Base-by-base conservation (phyloP, 2,329 filamentous ascomycete species). In the Talaromyces rugulosus region DNA sequence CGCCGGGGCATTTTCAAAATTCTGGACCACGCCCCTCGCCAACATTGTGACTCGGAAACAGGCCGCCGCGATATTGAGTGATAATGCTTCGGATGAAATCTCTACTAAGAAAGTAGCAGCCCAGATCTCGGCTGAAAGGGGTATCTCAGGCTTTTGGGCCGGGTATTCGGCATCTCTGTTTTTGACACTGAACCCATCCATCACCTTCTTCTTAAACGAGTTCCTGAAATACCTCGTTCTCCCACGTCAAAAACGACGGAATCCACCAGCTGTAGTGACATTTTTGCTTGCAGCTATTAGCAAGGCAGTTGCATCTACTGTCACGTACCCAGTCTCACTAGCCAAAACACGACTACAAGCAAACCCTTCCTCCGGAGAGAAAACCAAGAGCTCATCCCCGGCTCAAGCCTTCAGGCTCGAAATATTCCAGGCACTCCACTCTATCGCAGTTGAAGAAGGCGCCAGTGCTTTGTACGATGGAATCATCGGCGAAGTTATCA, bases 1-100 rank as follows among this genome's bases (percentile, higher is more conserved):
- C 0, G 90, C 92, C 0, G 91, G 92, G 6, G 89, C 89, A 0
- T 85, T 89, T 66, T 86, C 90, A 1, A 89, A 90, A 71, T 78
- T 90, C 56, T 84, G 92, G 66, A 95, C 91, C 0, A 92, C 90
- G 5, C 92, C 92, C 0, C 83, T 96, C 28, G 85, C 89, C 56
- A 95, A 93, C 68, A 86, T 96, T 30, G 90, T 96, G 3, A 91
- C 91, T 1, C 81, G 91, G 54, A 91, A 92, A 75, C 91, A 96
- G 77, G 91, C 89, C 2, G 83, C 87, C 1, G 82, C 82, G 4
- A 70, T 58, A 34, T 31, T 79, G 11, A 71, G 77, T 42, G 71
- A 73, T 1, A 70, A 64, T 3, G 31, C 60, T 0, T 42, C 62
- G 30, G 61, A 65, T 18, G 76, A 34, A 68, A 73, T 69, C 66